A percentile compares a stretch with the other conserved stretches of the same genome.
These are phyloP conservation scores for Zalerion maritima DNA, from an alignment of 495 filamentous ascomycete species.

Conservation along the genomic window DNA sequence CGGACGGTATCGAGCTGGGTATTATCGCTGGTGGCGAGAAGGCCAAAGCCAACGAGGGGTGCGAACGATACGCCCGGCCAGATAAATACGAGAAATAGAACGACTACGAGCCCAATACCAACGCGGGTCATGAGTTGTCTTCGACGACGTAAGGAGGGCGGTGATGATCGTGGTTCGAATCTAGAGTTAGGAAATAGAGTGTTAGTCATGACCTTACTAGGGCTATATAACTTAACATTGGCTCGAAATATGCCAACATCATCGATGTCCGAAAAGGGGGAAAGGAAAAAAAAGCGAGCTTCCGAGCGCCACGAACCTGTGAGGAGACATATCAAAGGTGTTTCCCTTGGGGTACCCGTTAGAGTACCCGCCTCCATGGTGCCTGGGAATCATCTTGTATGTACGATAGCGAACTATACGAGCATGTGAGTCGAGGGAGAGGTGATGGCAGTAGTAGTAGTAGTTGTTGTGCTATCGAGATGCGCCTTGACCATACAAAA, in stretches of 20 bases:
- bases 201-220: not conserved
- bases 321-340: slow-evolving; percentile 78
- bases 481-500: no score
- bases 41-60: slow-evolving; percentile 56
- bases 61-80: slow-evolving; percentile 57
- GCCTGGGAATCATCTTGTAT: slow-evolving; percentile 43
- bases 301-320: slow-evolving; percentile 53
- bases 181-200: slow-evolving; percentile 27
- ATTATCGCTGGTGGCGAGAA: slow-evolving; percentile 53
- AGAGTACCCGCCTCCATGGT: slow-evolving; percentile 49
- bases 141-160: slow-evolving; percentile 58
- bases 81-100: slow-evolving; percentile 47
- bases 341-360: slow-evolving; percentile 62
- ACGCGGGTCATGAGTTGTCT: slow-evolving; percentile 59
- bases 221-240: slow-evolving; percentile 2
- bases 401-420: no score
- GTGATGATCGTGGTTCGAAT: slow-evolving; percentile 70
- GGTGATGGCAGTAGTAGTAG: no score
- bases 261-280: slow-evolving; percentile 6
- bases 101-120: slow-evolving; percentile 30
- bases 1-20: slow-evolving; percentile 82
- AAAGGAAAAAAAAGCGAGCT: slow-evolving; percentile 3
- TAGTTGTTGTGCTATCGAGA: no score
- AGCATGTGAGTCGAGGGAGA: no score
- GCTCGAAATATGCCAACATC: not conserved